phyloP scores from a whole-genome alignment of 2,329 filamentous ascomycete species.

The Talaromyces amestolkiae region DNA sequence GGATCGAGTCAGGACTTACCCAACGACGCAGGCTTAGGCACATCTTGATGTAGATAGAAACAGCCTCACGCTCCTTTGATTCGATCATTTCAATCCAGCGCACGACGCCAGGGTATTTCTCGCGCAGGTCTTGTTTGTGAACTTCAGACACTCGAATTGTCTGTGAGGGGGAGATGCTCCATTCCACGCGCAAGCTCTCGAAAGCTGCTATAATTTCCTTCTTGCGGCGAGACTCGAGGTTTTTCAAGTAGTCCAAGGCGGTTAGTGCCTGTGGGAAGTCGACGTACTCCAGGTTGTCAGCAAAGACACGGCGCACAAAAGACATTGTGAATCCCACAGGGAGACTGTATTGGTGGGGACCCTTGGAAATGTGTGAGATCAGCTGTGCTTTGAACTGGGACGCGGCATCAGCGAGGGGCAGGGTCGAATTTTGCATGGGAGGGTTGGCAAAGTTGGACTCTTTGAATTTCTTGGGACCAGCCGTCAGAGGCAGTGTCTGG shows the following conservation, averaged over 20 bases:
- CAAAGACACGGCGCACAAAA: conserved; percentile 61
- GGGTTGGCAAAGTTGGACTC: conserved; percentile 41
- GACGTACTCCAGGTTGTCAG: conserved; percentile 54
- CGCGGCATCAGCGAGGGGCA: conserved; percentile 34
- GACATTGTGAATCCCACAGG: conserved; percentile 62
- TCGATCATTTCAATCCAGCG: conserved; percentile 56
- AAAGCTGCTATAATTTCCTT: conserved; percentile 58
- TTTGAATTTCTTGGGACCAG: conserved; percentile 24
- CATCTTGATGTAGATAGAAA: conserved; percentile 59
- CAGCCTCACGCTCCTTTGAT: conserved; percentile 51
- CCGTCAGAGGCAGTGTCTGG: conserved; percentile 38
- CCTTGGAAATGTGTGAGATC: conserved; percentile 54
- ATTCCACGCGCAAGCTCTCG: conserved; percentile 50
- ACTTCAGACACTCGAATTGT: conserved; percentile 46
- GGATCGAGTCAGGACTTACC: conserved; percentile 44
- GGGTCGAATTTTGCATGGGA: conserved; percentile 24
- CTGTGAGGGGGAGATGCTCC: background rate
- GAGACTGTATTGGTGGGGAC: conserved; percentile 60
- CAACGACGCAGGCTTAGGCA: conserved; percentile 63
- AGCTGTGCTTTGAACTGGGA: conserved; percentile 44
- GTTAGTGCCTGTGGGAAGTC: conserved; percentile 66
- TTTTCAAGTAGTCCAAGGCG: conserved; percentile 64
- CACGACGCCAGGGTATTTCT: conserved; percentile 54
- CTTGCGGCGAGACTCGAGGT: conserved; percentile 59
- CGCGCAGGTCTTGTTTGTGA: conserved; percentile 49